Conservation (phyloP, 106 monocot species). For the Allium sativum region DNA sequence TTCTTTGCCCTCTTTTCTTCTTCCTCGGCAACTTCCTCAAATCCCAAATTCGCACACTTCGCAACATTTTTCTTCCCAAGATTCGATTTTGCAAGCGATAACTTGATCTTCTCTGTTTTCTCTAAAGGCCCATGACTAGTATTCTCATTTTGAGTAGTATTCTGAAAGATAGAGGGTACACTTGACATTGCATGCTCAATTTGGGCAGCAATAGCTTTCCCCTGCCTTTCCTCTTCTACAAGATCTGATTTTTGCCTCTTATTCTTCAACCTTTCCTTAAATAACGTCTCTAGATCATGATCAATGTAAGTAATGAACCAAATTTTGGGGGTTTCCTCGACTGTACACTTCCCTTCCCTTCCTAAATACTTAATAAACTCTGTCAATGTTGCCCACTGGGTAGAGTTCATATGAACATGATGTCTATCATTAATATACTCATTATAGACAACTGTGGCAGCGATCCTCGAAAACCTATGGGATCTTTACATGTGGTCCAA, state of each 20-base stretch:
- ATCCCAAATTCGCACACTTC: too few species aligned
- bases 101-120: too few species aligned
- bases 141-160: too few species aligned
- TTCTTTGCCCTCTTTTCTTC: too few species aligned
- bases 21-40: too few species aligned
- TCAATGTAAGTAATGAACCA: slow-evolving; percentile 99
- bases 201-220: slow-evolving; percentile 53
- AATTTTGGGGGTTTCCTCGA: slow-evolving; percentile 94
- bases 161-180: too few species aligned
- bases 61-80: too few species aligned
- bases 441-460: slow-evolving; percentile 96
- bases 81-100: too few species aligned
- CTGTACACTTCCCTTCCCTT: slow-evolving; percentile 87
- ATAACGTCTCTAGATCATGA: slow-evolving; percentile 70
- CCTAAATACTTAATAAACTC: slow-evolving; percentile 91
- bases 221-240: slow-evolving; percentile 84
- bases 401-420: slow-evolving; percentile 98
- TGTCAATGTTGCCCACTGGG: slow-evolving; percentile 86
- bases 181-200: slow-evolving; percentile 49
- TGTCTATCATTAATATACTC: slow-evolving; percentile 89
- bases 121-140: too few species aligned
- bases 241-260: slow-evolving; percentile 63
- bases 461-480: slow-evolving; percentile 82
- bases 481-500: slow-evolving; percentile 71
- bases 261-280: slow-evolving; percentile 71